Percentiles rank a stretch among this genome's conserved stretches.
phyloP scores from a whole-genome alignment of 2,329 filamentous ascomycete genomes.

The Volutella citrinella region DNA sequence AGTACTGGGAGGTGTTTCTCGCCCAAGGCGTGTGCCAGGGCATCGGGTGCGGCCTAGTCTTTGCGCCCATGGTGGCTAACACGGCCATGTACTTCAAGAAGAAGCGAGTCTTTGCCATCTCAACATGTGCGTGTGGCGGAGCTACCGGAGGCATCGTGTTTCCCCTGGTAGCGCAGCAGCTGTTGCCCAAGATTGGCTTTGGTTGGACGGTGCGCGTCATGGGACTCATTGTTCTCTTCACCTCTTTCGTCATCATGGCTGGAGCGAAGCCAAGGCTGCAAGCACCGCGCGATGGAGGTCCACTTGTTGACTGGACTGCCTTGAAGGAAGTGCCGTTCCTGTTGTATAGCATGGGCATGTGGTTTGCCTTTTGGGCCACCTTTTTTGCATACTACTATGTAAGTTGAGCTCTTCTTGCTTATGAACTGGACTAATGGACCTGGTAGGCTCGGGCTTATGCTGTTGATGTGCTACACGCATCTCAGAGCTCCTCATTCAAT shows the following conservation, averaged over 20 bases:
- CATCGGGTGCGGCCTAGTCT: conserved; percentile 50
- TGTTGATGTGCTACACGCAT: not conserved
- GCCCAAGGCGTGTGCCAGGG: conserved; percentile 45
- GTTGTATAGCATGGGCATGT: conserved; percentile 4
- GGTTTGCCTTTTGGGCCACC: conserved; percentile 3
- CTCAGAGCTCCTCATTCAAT: not conserved
- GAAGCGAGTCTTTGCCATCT: conserved; percentile 51
- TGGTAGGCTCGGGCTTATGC: conserved; percentile 1
- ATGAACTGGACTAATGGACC: not conserved
- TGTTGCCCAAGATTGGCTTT: not conserved
- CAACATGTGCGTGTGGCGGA: conserved; percentile 53
- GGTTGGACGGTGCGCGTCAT: not conserved
- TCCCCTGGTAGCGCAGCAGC: conserved; percentile 29
- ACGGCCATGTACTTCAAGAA: conserved; percentile 56
- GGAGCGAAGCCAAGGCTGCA: too few relatives aligned
- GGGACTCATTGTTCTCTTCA: not conserved
- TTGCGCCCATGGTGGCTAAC: conserved; percentile 52
- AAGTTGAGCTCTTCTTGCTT: not conserved
- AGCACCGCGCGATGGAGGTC: too few relatives aligned
- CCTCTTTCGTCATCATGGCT: too few relatives aligned
- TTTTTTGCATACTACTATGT: conserved; percentile 6
- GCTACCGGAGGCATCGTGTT: conserved; percentile 51
- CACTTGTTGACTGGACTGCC: conserved; percentile 1
- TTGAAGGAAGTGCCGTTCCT: conserved; percentile 1
- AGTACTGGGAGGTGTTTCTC: conserved; percentile 46